A percentile compares a stretch with the other conserved stretches of the same genome.
phyloP scores from a whole-genome alignment of 1,284 basidiomycete genomes.

The Fistulina hepatica region DNA sequence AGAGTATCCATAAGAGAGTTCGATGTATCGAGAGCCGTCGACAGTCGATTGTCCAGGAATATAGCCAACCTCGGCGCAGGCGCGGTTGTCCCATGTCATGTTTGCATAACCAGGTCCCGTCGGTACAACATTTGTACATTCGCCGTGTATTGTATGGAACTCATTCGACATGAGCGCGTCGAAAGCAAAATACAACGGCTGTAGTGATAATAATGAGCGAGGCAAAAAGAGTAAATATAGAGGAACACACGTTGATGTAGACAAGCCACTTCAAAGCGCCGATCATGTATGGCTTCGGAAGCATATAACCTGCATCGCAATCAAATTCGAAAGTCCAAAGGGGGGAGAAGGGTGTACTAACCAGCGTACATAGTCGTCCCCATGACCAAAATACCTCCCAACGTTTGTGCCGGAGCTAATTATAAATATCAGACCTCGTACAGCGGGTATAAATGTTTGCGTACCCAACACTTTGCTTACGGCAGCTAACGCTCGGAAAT shows the following conservation, averaged over 20 bases:
- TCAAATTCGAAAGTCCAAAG: too few relatives aligned
- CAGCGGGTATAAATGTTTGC: too few relatives aligned
- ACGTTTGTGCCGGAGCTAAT: constrained; percentile 31
- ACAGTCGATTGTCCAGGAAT: constrained; percentile 31
- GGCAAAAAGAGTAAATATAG: constrained; percentile 2
- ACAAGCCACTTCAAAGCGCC: constrained; percentile 39
- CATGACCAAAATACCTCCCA: constrained; percentile 40
- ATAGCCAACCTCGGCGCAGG: constrained; percentile 43
- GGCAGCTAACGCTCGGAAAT: constrained; percentile 42
- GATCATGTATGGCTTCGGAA: constrained; percentile 49
- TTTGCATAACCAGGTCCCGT: constrained; percentile 35
- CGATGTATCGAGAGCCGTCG: constrained; percentile 41
- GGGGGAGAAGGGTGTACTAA: constrained; percentile 40
- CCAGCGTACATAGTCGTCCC: constrained; percentile 40
- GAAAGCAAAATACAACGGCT: constrained; percentile 32
- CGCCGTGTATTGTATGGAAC: constrained; percentile 35
- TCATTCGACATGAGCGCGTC: constrained; percentile 43
- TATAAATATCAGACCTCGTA: too few relatives aligned
- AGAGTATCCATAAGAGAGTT: constrained; percentile 38
- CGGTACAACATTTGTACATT: constrained; percentile 35
- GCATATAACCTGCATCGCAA: too few relatives aligned
- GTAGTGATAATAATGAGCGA: constrained; percentile 4
- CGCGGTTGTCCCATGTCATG: constrained; percentile 36
- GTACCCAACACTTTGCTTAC: constrained; percentile 25
- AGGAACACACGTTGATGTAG: constrained; percentile 32